These are phyloP conservation scores for Dionaea muscipula DNA, from an alignment of 179 eudicot species.

Conservation along the genomic window DNA sequence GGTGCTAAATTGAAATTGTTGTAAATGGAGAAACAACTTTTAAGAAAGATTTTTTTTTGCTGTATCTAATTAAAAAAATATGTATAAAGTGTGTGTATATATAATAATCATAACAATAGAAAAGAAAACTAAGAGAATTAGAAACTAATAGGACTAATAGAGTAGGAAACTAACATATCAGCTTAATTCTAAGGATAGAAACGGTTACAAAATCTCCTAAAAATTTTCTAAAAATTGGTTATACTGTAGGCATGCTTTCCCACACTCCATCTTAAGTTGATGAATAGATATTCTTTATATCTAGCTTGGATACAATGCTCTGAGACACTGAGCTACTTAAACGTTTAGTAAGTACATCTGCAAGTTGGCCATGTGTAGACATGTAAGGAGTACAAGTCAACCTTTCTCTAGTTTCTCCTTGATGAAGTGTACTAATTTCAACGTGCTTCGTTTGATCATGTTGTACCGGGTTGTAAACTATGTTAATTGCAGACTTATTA, in stretches of 20 bases:
- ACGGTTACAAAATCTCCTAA: not conserved
- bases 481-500: not conserved
- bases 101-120: too few species aligned
- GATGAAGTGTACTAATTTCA: not conserved
- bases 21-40: too few species aligned
- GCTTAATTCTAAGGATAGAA: not conserved
- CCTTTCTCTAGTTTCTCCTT: not conserved
- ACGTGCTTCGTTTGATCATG: not conserved
- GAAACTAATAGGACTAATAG: too few species aligned
- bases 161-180: too few species aligned
- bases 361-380: constrained; percentile 1
- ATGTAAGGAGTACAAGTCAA: not conserved
- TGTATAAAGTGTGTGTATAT: too few species aligned
- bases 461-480: not conserved
- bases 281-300: not conserved
- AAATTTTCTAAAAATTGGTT: too few species aligned
- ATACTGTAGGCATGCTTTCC: too few species aligned
- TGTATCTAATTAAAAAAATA: too few species aligned
- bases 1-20: too few species aligned
- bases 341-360: not conserved
- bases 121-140: too few species aligned
- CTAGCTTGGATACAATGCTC: constrained; percentile 5
- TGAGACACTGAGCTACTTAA: not conserved
- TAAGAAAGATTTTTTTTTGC: too few species aligned
- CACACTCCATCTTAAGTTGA: not conserved